Evolutionary conservation across 768 basidiomycete species (phyloP).

Genomic region (Boletus huronensis): DNA sequence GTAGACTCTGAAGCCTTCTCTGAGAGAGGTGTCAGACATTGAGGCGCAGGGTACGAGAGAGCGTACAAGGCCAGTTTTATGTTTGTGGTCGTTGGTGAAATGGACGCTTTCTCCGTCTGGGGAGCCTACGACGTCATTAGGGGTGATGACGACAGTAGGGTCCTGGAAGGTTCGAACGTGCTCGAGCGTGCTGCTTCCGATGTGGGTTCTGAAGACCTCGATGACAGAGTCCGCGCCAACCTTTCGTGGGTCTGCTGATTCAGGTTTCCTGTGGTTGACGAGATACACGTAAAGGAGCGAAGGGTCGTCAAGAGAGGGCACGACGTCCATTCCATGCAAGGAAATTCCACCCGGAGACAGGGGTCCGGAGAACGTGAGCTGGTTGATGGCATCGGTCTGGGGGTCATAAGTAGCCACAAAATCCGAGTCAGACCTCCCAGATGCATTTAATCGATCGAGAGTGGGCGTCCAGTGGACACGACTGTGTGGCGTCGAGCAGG

Average conservation of each 20-base stretch:
- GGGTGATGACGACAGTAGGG: slow-evolving; percentile 49
- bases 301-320: slow-evolving; percentile 46
- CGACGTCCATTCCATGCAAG: slow-evolving; percentile 68
- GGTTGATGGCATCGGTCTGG: slow-evolving; percentile 40
- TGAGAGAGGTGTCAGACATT: slow-evolving; percentile 5
- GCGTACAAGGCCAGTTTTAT: slow-evolving; percentile 54
- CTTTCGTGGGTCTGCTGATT: slow-evolving; percentile 32
- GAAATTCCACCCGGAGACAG: slow-evolving; percentile 41
- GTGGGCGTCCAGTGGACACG: slow-evolving; percentile 54
- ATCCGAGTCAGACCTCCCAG: slow-evolving; percentile 43
- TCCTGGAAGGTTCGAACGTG: slow-evolving; percentile 60
- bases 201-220: slow-evolving; percentile 60
- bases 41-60: background rate
- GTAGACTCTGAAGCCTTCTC: slow-evolving; percentile 21
- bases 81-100: slow-evolving; percentile 65
- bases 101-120: slow-evolving; percentile 62
- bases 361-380: slow-evolving; percentile 42
- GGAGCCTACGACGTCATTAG: slow-evolving; percentile 70
- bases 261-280: slow-evolving; percentile 66
- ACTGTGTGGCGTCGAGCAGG: slow-evolving; percentile 52
- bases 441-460: slow-evolving; percentile 30
- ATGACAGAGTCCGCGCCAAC: slow-evolving; percentile 70
- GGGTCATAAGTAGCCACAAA: slow-evolving; percentile 62
- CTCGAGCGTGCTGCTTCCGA: slow-evolving; percentile 41
- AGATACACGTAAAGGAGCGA: slow-evolving; percentile 58